Conservation (phyloP, 2,329 filamentous ascomycete species). For the Dothistroma septosporum region DNA sequence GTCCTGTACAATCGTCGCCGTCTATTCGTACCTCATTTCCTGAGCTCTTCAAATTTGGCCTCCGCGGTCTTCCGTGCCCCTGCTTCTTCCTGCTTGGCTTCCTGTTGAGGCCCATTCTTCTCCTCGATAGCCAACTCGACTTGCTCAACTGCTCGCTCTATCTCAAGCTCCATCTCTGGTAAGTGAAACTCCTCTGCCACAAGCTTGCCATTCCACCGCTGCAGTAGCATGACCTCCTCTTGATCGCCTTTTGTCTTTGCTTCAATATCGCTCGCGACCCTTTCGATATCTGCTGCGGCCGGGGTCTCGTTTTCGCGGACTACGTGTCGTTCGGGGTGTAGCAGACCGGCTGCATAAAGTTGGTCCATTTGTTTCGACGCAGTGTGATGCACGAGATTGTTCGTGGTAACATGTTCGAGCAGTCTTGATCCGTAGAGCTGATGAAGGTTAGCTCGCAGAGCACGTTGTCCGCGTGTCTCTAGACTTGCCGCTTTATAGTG, state of each 20-base stretch:
- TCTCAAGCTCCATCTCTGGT: constrained; percentile 52
- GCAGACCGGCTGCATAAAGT: constrained; percentile 60
- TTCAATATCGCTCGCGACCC: constrained; percentile 39
- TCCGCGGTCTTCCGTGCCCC: constrained; percentile 1
- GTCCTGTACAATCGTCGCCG: constrained; percentile 5
- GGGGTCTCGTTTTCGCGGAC: constrained; percentile 39
- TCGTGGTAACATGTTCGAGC: constrained; percentile 72
- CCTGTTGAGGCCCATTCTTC: constrained; percentile 9
- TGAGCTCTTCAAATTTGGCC: neutral
- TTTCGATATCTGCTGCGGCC: constrained; percentile 36
- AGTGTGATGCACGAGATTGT: constrained; percentile 62
- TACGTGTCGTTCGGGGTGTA: constrained; percentile 40
- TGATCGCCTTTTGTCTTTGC: constrained; percentile 38
- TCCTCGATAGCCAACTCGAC: constrained; percentile 44
- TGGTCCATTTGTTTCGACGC: constrained; percentile 68
- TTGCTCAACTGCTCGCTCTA: constrained; percentile 51
- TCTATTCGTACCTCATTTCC: constrained; percentile 2
- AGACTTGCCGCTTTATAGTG: too few relatives aligned
- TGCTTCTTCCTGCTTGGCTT: constrained; percentile 13
- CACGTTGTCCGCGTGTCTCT: too few relatives aligned
- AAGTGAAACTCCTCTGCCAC: constrained; percentile 47
- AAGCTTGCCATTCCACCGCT: constrained; percentile 50
- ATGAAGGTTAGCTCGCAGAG: too few relatives aligned
- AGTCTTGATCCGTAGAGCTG: constrained; percentile 73
- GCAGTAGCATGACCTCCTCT: constrained; percentile 48